Evolutionary conservation across 2,329 filamentous ascomycete genomes (phyloP).

Genomic region (Diaporthe capsici): DNA sequence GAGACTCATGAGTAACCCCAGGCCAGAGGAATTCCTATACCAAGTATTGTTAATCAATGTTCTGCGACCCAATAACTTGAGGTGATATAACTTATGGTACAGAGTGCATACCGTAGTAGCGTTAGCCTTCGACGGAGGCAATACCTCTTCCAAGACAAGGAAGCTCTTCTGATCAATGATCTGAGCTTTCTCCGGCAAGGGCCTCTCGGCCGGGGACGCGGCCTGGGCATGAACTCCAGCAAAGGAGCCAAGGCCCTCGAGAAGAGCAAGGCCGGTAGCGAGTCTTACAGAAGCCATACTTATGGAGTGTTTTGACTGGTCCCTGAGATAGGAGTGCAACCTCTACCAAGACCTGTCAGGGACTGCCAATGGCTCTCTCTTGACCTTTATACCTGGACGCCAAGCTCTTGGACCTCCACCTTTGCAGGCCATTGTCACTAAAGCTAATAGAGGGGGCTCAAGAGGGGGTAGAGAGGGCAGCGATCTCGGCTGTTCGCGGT

Average conservation of each 20-base stretch:
- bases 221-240: slow-evolving; percentile 17
- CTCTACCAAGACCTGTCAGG: not conserved
- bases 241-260: slow-evolving; percentile 24
- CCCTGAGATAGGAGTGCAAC: slow-evolving; percentile 9
- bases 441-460: not conserved
- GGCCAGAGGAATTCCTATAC: slow-evolving; percentile 16
- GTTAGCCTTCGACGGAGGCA: not conserved
- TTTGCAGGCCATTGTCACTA: not conserved
- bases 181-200: slow-evolving; percentile 3
- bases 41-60: not conserved
- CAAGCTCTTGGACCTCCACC: not conserved
- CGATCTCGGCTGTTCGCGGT: slow-evolving; percentile 15
- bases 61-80: not conserved
- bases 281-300: slow-evolving; percentile 9
- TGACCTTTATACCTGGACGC: slow-evolving; percentile 18
- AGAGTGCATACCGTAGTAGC: slow-evolving; percentile 12
- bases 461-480: not conserved
- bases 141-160: slow-evolving; percentile 6
- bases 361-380: not conserved
- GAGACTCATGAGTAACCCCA: slow-evolving; percentile 21
- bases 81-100: not conserved
- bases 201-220: not conserved
- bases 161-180: slow-evolving; percentile 25
- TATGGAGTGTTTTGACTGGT: not conserved
- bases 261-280: not conserved